Conservation (phyloP, 495 filamentous ascomycete species). For the Xylaria curta region DNA sequence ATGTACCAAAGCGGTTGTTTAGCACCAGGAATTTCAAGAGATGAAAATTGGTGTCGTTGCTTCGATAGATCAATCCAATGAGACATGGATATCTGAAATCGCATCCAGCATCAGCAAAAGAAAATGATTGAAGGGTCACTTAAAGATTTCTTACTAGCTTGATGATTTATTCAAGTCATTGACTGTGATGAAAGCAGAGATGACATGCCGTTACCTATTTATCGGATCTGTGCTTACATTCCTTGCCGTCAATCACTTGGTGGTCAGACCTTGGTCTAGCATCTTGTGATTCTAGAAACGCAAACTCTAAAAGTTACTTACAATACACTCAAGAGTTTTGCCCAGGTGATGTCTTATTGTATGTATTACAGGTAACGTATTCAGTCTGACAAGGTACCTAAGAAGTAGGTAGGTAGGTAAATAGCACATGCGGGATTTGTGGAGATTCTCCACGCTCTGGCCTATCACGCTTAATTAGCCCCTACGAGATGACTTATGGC, state of each 20-base stretch:
- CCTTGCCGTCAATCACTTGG: background rate
- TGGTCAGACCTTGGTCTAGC: background rate
- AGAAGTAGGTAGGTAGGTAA: no score
- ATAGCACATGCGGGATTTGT: conserved; percentile 6
- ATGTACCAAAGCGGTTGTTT: background rate
- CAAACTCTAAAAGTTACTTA: no score
- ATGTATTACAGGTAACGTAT: no score
- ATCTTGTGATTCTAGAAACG: background rate
- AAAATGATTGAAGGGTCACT: background rate
- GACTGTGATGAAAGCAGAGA: background rate
- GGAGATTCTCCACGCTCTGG: background rate
- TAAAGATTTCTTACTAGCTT: background rate
- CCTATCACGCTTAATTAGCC: conserved; percentile 2
- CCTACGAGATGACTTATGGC: background rate
- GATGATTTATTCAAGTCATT: conserved; percentile 3
- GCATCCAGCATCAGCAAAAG: background rate
- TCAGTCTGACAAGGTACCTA: background rate
- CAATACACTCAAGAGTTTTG: background rate
- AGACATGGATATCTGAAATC: conserved; percentile 1
- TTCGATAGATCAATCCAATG: background rate
- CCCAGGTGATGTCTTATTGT: background rate
- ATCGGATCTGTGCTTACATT: background rate
- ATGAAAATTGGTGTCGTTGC: background rate
- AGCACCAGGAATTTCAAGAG: background rate
- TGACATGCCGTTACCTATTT: background rate